These are phyloP conservation scores for Silybum marianum DNA, from an alignment of 129 eudicot genomes.

Conservation along the genomic window DNA sequence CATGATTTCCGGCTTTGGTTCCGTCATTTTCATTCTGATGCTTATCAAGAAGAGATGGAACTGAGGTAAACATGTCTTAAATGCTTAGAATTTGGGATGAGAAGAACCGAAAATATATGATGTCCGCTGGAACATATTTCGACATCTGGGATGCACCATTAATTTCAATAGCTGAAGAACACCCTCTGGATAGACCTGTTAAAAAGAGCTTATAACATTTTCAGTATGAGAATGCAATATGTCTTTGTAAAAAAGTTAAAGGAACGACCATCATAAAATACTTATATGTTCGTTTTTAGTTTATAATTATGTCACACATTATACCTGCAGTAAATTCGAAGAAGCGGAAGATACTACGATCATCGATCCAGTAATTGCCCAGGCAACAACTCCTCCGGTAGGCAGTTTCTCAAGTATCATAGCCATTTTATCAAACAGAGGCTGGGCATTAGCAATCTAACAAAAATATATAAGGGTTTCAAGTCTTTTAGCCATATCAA, in stretches of 20 bases:
- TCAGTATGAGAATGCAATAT: no score
- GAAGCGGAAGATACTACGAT: conserved; percentile 60
- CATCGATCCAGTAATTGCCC: conserved; percentile 78
- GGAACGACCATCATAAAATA: background rate
- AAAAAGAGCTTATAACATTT: background rate
- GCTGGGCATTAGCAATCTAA: conserved; percentile 71
- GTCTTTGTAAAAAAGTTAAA: background rate
- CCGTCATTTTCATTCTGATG: conserved; percentile 72
- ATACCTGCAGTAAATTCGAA: conserved; percentile 71
- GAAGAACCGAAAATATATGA: conserved; percentile 80
- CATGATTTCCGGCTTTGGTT: conserved; percentile 41
- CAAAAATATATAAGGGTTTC: conserved; percentile 6
- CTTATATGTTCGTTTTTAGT: background rate
- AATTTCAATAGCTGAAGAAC: conserved; percentile 84
- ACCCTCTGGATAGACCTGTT: conserved; percentile 87
- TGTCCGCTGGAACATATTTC: conserved; percentile 88
- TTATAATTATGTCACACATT: background rate
- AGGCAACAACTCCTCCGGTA: conserved; percentile 59
- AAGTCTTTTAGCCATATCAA: no score
- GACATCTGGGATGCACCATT: conserved; percentile 77
- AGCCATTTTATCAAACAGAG: conserved; percentile 83
- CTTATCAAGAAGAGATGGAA: conserved; percentile 78
- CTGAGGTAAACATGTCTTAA: conserved; percentile 62
- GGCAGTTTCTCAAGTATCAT: conserved; percentile 80
- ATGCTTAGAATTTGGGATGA: conserved; percentile 70